These are phyloP conservation scores for Coemansia sp. DNA, from an alignment of 192 early-diverging fungal species.

Conservation along the genomic window DNA sequence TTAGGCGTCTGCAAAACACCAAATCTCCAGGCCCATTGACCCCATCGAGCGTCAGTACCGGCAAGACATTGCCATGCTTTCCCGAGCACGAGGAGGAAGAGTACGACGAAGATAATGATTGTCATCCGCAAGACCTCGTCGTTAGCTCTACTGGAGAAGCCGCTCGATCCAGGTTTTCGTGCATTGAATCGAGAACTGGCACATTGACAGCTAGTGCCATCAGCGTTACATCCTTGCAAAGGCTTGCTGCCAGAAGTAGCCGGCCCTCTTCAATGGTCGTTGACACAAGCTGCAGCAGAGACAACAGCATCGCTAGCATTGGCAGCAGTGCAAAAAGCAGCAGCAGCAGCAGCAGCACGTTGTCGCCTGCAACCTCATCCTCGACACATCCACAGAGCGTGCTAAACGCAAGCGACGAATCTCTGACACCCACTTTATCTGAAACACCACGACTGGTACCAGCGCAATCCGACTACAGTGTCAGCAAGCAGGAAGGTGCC, in stretches of 20 bases:
- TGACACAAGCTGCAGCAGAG: slow-evolving; percentile 4
- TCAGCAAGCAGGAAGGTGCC: not conserved
- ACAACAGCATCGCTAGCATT: slow-evolving; percentile 1
- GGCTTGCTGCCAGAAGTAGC: slow-evolving; percentile 12
- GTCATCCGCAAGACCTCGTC: not conserved
- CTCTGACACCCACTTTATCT: slow-evolving; percentile 8
- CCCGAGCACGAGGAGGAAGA: slow-evolving; percentile 24
- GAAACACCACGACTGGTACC: not conserved
- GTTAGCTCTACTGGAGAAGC: not conserved
- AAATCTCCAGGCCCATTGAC: slow-evolving; percentile 25
- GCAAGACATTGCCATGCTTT: slow-evolving; percentile 40
- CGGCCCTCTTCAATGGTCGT: slow-evolving; percentile 16
- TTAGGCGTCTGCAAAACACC: slow-evolving; percentile 27
- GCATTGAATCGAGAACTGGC: not conserved
- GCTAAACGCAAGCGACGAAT: slow-evolving; percentile 25
- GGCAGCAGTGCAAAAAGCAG: not conserved
- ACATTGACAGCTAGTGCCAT: not conserved
- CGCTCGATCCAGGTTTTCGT: not conserved
- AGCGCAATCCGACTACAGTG: not conserved
- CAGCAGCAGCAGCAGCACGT: not conserved
- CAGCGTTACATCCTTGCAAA: slow-evolving; percentile 24
- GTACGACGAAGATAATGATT: not conserved
- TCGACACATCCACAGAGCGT: slow-evolving; percentile 18
- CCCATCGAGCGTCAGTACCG: slow-evolving; percentile 43
- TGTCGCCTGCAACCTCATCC: slow-evolving; percentile 10